A percentile compares a stretch with the other conserved stretches of the same genome.
Evolutionary conservation across 768 basidiomycete genomes (phyloP).

Genomic region (Pisolithus orientalis): DNA sequence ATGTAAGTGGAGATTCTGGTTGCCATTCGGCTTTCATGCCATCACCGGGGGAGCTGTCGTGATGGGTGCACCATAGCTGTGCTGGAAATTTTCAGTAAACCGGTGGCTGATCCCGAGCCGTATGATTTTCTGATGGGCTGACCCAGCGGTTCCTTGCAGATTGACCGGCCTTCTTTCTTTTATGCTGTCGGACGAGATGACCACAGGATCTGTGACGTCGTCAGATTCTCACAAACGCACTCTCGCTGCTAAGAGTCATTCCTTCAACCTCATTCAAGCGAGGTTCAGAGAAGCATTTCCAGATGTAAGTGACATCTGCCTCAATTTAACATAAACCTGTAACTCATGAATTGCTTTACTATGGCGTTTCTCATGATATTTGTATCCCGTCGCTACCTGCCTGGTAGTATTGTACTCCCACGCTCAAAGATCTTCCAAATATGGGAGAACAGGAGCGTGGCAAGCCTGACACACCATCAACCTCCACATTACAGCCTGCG

Average conservation of each 20-base stretch:
- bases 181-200: constrained; percentile 96
- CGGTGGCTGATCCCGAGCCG: background rate
- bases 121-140: constrained; percentile 1
- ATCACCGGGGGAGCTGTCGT: background rate
- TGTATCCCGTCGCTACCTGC: constrained; percentile 10
- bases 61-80: too few relatives aligned
- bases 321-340: constrained; percentile 11
- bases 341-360: constrained; percentile 13
- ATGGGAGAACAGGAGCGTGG: constrained; percentile 84
- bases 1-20: constrained; percentile 52
- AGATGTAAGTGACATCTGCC: constrained; percentile 52
- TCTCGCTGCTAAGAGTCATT: constrained; percentile 75
- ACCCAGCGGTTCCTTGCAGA: constrained; percentile 35
- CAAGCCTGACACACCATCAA: constrained; percentile 30
- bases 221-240: constrained; percentile 70
- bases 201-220: constrained; percentile 85
- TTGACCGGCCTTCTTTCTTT: constrained; percentile 90
- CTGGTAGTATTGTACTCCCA: constrained; percentile 61
- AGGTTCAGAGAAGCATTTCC: constrained; percentile 87
- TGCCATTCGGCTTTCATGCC: background rate
- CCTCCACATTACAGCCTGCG: constrained; percentile 10
- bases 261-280: constrained; percentile 75
- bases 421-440: constrained; percentile 75
- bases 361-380: constrained; percentile 10
- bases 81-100: background rate